Conservation (phyloP, 73 alveolate species). For the Paramecium sexaurelia region DNA sequence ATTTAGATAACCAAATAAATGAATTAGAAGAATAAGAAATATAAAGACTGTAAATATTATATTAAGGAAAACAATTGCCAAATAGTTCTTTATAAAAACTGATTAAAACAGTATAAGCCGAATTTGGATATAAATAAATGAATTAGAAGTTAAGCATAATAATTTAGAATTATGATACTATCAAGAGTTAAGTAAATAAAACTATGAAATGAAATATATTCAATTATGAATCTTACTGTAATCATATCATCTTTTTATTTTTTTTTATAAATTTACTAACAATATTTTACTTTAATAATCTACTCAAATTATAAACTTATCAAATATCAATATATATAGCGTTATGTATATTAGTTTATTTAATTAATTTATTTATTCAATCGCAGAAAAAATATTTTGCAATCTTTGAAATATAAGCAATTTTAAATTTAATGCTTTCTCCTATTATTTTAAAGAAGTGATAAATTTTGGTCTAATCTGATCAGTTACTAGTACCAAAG, state of each 20-base stretch:
- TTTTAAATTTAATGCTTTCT: no score
- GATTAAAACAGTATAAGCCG: constrained; percentile 26
- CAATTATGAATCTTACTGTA: background rate
- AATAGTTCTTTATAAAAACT: constrained; percentile 17
- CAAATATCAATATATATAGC: no score
- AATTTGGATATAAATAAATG: constrained; percentile 47
- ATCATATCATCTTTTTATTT: background rate
- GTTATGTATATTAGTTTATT: no score
- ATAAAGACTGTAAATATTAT: background rate
- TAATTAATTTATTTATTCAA: no score
- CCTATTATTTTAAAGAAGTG: no score
- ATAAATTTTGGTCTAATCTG: no score
- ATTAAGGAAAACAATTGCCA: constrained; percentile 39
- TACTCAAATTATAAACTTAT: no score
- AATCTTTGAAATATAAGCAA: no score
- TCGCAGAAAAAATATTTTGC: no score
- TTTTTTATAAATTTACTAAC: no score
- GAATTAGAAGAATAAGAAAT: constrained; percentile 30
- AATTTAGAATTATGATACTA: background rate
- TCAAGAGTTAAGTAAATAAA: background rate
- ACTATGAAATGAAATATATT: background rate
- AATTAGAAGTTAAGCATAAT: background rate
- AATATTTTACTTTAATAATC: no score
- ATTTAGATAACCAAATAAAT: background rate
- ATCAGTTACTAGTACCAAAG: no score